These are phyloP conservation scores for Ottelia alismoides DNA, from an alignment of 106 monocot species.

Conservation along the genomic window DNA sequence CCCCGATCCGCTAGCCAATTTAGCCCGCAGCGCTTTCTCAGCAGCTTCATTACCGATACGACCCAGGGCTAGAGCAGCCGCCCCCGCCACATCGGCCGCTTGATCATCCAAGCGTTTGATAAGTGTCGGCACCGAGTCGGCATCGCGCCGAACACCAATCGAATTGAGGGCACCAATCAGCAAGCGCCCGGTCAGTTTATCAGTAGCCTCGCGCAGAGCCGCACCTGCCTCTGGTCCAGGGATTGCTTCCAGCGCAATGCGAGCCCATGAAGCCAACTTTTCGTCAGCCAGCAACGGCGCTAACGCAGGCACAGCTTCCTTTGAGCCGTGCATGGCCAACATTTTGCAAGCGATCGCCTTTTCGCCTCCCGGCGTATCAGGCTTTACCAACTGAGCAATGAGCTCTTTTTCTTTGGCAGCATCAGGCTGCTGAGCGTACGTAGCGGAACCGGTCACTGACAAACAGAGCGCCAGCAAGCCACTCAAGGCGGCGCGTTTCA, in stretches of 20 bases:
- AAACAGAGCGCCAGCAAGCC: no score
- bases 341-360: no score
- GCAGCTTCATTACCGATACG: not conserved
- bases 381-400: no score
- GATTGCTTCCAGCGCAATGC: not conserved
- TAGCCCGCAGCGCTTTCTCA: not conserved
- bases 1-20: not conserved
- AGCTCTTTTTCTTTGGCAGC: no score
- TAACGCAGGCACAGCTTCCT: no score
- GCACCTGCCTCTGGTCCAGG: not conserved
- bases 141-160: not conserved
- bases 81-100: not conserved
- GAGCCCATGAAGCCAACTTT: not conserved
- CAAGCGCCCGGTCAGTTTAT: not conserved
- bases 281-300: not conserved
- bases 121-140: not conserved
- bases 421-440: no score
- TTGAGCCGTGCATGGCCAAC: no score
- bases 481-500: no score
- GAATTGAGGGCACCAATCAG: not conserved
- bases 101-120: not conserved
- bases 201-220: not conserved
- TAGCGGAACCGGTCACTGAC: no score
- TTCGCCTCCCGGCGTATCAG: no score
- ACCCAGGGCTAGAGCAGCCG: not conserved